Evolutionary conservation across 1,284 basidiomycete genomes (phyloP).

Genomic region (Bondarzewia mesenterica): DNA sequence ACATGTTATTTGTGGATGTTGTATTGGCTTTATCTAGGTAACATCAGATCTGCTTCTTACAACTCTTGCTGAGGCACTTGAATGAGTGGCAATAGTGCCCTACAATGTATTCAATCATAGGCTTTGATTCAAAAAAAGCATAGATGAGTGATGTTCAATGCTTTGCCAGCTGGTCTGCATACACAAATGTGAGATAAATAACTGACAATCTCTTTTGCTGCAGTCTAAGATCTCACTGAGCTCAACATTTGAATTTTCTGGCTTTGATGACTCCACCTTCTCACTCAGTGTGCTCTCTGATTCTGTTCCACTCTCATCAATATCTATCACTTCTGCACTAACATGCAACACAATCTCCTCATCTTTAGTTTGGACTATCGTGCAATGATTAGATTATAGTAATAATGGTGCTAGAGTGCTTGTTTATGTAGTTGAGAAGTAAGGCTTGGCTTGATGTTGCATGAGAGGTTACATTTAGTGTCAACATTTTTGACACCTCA

Average conservation of each 20-base stretch:
- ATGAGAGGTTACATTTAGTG: too few species aligned
- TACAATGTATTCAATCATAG: slow-evolving; percentile 14
- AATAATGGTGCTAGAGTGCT: too few species aligned
- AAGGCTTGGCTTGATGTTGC: too few species aligned
- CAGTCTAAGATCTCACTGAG: background rate
- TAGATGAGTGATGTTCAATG: slow-evolving; percentile 22
- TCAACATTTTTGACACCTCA: too few species aligned
- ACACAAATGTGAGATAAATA: background rate
- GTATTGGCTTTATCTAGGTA: slow-evolving; percentile 22
- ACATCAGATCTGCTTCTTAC: slow-evolving; percentile 18
- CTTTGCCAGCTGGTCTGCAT: slow-evolving; percentile 13
- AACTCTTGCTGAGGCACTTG: slow-evolving; percentile 20
- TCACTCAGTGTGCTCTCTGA: background rate
- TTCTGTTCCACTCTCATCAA: background rate
- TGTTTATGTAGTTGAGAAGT: too few species aligned
- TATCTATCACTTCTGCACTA: too few species aligned
- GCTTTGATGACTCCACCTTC: background rate
- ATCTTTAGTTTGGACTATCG: too few species aligned
- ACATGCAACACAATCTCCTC: too few species aligned
- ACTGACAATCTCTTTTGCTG: background rate
- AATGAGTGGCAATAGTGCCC: slow-evolving; percentile 24
- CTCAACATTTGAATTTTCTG: background rate
- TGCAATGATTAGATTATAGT: too few species aligned
- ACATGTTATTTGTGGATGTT: slow-evolving; percentile 25
- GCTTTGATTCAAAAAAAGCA: slow-evolving; percentile 21